A percentile compares a stretch with the other conserved stretches of the same genome.
These are phyloP conservation scores for Rhipidocladum racemiflorum DNA, from an alignment of 176 grass and related monocot species.

Conservation along the genomic window DNA sequence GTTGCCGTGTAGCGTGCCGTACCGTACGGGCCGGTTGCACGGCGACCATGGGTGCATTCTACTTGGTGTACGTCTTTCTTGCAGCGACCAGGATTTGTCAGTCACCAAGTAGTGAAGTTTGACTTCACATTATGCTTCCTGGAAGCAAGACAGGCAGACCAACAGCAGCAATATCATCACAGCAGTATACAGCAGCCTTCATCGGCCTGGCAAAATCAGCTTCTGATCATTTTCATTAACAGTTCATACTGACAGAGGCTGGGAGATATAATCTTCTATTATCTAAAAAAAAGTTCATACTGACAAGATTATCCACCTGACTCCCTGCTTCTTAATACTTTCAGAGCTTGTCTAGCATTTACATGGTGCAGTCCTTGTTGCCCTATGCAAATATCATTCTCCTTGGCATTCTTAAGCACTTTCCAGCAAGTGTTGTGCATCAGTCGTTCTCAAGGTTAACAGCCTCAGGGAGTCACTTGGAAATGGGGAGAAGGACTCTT, in stretches of 20 bases:
- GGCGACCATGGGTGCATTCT: neutral
- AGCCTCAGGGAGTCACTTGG: constrained; percentile 68
- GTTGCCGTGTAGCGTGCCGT: neutral
- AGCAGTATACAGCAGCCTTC: neutral
- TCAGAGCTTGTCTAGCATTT: constrained; percentile 54
- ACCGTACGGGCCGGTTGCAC: too few relatives aligned
- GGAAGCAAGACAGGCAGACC: neutral
- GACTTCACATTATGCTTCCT: neutral
- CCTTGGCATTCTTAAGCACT: constrained; percentile 40
- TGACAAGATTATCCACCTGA: constrained; percentile 16
- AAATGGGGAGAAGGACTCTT: constrained; percentile 70
- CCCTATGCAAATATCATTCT: constrained; percentile 27
- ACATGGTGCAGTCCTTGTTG: constrained; percentile 62
- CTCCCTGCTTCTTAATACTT: constrained; percentile 55
- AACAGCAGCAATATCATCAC: neutral
- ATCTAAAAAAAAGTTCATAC: too few relatives aligned
- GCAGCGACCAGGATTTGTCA: neutral
- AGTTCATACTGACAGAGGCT: neutral
- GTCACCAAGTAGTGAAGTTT: neutral
- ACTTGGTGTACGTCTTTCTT: neutral
- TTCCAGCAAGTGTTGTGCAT: constrained; percentile 51
- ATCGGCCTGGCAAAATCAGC: neutral
- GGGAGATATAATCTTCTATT: too few relatives aligned
- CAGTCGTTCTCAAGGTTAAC: constrained; percentile 46
- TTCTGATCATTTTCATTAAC: neutral